Conservation (phyloP, 78 protist species). For the Polysphondylium violaceum region DNA sequence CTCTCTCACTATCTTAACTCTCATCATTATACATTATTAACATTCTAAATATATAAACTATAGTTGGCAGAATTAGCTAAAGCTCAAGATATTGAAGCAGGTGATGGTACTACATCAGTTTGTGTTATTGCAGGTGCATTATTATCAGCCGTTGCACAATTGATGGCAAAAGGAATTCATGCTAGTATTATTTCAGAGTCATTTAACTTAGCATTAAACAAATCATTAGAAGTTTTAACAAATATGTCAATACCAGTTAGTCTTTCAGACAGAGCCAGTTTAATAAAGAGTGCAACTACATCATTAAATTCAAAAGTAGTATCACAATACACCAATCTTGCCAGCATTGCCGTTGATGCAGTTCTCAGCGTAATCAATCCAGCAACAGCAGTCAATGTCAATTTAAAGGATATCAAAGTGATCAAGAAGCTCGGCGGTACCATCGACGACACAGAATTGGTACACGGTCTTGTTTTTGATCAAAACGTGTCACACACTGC, state of each 20-base stretch:
- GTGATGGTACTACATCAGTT: slow-evolving; percentile 99
- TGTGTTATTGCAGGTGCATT: slow-evolving; percentile 97
- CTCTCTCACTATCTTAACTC: neutral
- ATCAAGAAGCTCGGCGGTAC: slow-evolving; percentile 97
- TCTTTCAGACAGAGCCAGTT: slow-evolving; percentile 90
- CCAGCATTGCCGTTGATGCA: slow-evolving; percentile 99
- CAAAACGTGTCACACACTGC: slow-evolving; percentile 92
- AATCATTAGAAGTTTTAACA: slow-evolving; percentile 88
- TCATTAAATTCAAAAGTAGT: slow-evolving; percentile 99
- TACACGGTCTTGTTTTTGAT: slow-evolving; percentile 96
- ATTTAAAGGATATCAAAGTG: slow-evolving; percentile 89
- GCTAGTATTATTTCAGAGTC: slow-evolving; percentile 94
- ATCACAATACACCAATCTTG: slow-evolving; percentile 95
- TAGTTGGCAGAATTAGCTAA: slow-evolving; percentile 97
- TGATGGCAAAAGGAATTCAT: slow-evolving; percentile 95
- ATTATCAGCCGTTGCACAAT: slow-evolving; percentile 80
- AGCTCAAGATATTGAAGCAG: slow-evolving; percentile 99
- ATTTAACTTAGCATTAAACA: slow-evolving; percentile 82
- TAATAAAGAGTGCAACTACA: slow-evolving; percentile 96
- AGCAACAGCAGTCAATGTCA: slow-evolving; percentile 87
- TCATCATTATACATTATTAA: neutral
- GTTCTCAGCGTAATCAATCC: slow-evolving; percentile 90
- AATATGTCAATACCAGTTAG: slow-evolving; percentile 92
- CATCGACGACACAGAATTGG: slow-evolving; percentile 98
- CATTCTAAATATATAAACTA: neutral